Evolutionary conservation across 257 asterid species (phyloP).

Genomic region (Gentiana straminea): DNA sequence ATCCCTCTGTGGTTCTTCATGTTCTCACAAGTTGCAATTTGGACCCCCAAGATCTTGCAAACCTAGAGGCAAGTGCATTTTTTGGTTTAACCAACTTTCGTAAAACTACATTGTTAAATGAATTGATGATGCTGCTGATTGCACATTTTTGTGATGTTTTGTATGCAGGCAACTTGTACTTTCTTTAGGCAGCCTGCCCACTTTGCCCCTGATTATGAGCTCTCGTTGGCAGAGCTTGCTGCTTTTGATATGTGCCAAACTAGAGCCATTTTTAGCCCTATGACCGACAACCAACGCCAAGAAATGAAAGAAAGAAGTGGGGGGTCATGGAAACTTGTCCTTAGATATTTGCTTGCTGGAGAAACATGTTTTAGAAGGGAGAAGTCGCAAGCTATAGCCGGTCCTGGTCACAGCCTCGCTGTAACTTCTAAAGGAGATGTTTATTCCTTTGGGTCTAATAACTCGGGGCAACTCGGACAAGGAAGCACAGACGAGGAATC

Average conservation of each 20-base stretch:
- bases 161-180: slow-evolving; percentile 81
- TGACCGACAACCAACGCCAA: slow-evolving; percentile 52
- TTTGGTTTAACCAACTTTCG: neutral
- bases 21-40: slow-evolving; percentile 78
- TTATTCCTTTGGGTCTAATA: slow-evolving; percentile 83
- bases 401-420: slow-evolving; percentile 96
- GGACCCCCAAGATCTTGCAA: slow-evolving; percentile 90
- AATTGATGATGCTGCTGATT: slow-evolving; percentile 66
- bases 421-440: slow-evolving; percentile 83
- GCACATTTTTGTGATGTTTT: slow-evolving; percentile 20
- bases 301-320: slow-evolving; percentile 68
- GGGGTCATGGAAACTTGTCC: slow-evolving; percentile 93
- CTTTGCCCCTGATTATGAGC: slow-evolving; percentile 68
- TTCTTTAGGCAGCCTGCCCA: slow-evolving; percentile 88
- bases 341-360: slow-evolving; percentile 84
- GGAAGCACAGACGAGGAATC: slow-evolving; percentile 72
- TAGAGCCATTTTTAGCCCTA: slow-evolving; percentile 84
- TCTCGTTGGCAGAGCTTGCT: slow-evolving; percentile 92
- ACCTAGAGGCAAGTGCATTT: slow-evolving; percentile 80
- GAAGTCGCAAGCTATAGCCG: slow-evolving; percentile 94
- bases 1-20: slow-evolving; percentile 90
- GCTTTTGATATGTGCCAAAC: slow-evolving; percentile 96
- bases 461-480: slow-evolving; percentile 94
- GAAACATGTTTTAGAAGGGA: slow-evolving; percentile 87
- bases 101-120: slow-evolving; percentile 2